These are phyloP conservation scores for Hygrocybe punicea DNA, from an alignment of 768 basidiomycete genomes.

Conservation along the genomic window DNA sequence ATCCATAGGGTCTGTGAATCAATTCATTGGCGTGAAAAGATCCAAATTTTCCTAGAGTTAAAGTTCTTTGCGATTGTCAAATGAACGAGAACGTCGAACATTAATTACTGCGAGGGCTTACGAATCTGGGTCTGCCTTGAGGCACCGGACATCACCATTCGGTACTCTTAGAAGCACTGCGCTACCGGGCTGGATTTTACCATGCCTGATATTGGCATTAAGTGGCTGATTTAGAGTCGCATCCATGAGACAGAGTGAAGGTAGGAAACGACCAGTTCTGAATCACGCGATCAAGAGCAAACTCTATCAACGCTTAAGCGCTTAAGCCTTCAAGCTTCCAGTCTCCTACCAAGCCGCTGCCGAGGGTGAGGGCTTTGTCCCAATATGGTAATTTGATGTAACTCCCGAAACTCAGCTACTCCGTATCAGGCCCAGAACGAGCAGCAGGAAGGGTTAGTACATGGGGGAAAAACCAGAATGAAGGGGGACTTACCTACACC, in stretches of 20 bases:
- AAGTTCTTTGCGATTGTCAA: constrained; percentile 43
- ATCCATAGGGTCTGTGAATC: constrained; percentile 78
- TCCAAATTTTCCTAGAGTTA: constrained; percentile 83
- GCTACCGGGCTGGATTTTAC: constrained; percentile 61
- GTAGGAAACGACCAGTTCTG: too few species aligned
- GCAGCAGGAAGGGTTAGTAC: too few species aligned
- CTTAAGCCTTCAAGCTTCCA: too few species aligned
- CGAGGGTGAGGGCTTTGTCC: too few species aligned
- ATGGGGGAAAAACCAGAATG: too few species aligned
- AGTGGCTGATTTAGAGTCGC: neutral
- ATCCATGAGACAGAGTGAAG: neutral
- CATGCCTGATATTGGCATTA: constrained; percentile 11
- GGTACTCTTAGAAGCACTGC: constrained; percentile 78
- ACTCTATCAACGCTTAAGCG: too few species aligned
- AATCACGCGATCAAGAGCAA: too few species aligned
- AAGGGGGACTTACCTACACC: too few species aligned
- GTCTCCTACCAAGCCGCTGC: too few species aligned
- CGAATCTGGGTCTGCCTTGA: constrained; percentile 72
- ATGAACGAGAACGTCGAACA: neutral
- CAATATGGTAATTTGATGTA: too few species aligned
- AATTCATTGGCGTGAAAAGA: constrained; percentile 76
- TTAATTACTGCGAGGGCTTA: constrained; percentile 42
- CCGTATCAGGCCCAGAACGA: too few species aligned
- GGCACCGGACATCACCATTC: constrained; percentile 70
- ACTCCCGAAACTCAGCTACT: too few species aligned